A percentile compares a stretch with the other conserved stretches of the same genome.
Evolutionary conservation across 2,329 filamentous ascomycete genomes (phyloP).

Genomic region (Thelonectria olida): DNA sequence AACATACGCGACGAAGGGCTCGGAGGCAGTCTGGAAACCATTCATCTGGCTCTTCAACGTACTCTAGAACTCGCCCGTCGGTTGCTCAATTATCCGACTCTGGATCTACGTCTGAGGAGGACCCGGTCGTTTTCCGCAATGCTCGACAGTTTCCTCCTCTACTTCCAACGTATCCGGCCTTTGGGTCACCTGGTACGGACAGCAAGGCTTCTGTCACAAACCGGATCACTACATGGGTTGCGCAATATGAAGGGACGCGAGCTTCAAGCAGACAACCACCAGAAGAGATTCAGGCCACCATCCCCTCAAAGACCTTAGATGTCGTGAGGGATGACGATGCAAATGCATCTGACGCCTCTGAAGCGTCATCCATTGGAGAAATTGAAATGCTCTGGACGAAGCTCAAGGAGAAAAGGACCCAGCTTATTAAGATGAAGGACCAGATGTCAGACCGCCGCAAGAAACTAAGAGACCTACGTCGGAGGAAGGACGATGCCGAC

Average conservation of each 20-base stretch:
- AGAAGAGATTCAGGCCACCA: slow-evolving; percentile 13
- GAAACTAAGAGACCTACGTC: slow-evolving; percentile 44
- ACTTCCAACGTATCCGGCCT: slow-evolving; percentile 39
- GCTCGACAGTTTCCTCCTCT: slow-evolving; percentile 45
- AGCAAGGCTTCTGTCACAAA: slow-evolving; percentile 43
- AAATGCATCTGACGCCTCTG: slow-evolving; percentile 5
- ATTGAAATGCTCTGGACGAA: slow-evolving; percentile 48
- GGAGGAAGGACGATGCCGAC: slow-evolving; percentile 47
- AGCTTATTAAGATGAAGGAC: slow-evolving; percentile 40
- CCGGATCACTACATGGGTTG: slow-evolving; percentile 47
- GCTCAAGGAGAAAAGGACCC: slow-evolving; percentile 46
- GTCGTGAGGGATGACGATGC: slow-evolving; percentile 22
- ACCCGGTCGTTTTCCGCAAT: slow-evolving; percentile 42
- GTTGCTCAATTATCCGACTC: slow-evolving; percentile 33
- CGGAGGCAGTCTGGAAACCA: not conserved
- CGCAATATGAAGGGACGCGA: slow-evolving; percentile 42
- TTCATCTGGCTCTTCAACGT: slow-evolving; percentile 34
- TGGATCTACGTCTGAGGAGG: slow-evolving; percentile 39
- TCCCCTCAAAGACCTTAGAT: slow-evolving; percentile 18
- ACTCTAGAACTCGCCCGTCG: slow-evolving; percentile 35
- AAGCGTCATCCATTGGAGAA: slow-evolving; percentile 34
- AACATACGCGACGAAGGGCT: not conserved
- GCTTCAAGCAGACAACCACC: slow-evolving; percentile 31
- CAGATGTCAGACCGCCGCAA: slow-evolving; percentile 46
- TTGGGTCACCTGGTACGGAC: slow-evolving; percentile 31